Base-by-base conservation (phyloP, 768 basidiomycete species). In the Suillus subluteus region DNA sequence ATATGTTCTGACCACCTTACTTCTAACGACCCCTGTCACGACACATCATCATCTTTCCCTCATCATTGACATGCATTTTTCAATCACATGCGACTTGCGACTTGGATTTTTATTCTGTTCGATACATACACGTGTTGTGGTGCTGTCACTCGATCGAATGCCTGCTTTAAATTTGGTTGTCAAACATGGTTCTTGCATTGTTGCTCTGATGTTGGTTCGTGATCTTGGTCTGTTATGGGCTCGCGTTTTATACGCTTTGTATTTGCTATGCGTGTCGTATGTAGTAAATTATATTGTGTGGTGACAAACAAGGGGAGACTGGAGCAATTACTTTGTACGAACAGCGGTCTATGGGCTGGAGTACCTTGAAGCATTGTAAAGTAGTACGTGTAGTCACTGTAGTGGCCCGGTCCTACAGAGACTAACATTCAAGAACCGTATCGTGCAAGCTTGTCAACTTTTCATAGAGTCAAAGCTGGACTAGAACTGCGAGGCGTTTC, bases 31-130 rank as follows among this genome's bases (percentile, higher is more conserved):
- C 15, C 23, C 56, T 40, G 58, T 15, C 4, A 40, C 38, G 58
- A 58, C 23, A 38, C 58, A 58, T 26, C 38, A 40, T 16, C 30
- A 52, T 52, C 15, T 30, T 52, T 52, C 26, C 13, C 48, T 50
- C 23, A 58, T 35, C 30, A 55, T 21, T 56, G 21, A 56, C 55
- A 56, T 56, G 55, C 55, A 56, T 56, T 56, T 56, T 48, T 48
- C 46, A 48, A 48, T n/a, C n/a, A 48, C 46, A 48, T 48, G 44
- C 21, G 43, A 44, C 43, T 44, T 21, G 43, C 9, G 35, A n/a
- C 35, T 54, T 15, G 2, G 18, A 55, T 32, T 21, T 55, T 9
- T 55, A 18, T 32, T 44, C 6, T 18, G 8, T 44, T 44, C 43
- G 43, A 21, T 44, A 44, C 43, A n/a, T 46, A 46, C 46, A n/a